Evolutionary conservation across 345 rosid species (phyloP), one percentile per base, ranked within the genome.

Genomic region (Eucalyptus fibrosa): DNA sequence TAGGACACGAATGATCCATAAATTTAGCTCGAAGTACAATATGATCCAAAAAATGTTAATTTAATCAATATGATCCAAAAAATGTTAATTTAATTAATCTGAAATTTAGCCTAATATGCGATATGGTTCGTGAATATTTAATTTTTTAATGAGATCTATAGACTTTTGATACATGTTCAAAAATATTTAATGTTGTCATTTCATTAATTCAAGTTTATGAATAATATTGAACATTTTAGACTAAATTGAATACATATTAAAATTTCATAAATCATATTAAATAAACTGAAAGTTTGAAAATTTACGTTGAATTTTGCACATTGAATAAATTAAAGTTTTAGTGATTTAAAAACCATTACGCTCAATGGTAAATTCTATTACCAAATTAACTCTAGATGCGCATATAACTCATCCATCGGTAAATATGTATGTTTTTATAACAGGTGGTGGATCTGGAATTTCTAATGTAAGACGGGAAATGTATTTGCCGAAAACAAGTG

Each of bases 161-260:
- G 7, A 12, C 0, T 60, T 60, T 60, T 1, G 7, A 0, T 28
- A 28, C 4, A 60, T 28, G 0, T 60, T 60, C 1, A 0, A 53
- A 8, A 0, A 2, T 8, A 12, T 60, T 60, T 0, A 1, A 28
- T 28, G 5, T 53, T 21, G 1, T 8, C 2, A 0, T 53, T 21
- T 26, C 7, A 26, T 60, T 26, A 1, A 28, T 56, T 56, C 14
- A 5, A 56, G 3, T 56, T 56, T 56, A 0, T 0, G 2, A 23
- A 56, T 26, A 23, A 56, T 10, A 10, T 56, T 24, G 3, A 56
- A 24, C 13, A 0, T 0, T 56, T 2, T 56, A 56, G 0, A 12
- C n/a, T 23, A 56, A 19, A 55, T 18, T 59, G 0, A 26, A 60
- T 0, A 5, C 7, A 5, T 26, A 26, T 0, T 28, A 60, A 60